Evolutionary conservation across 306 rosid species (phyloP).

Genomic region (Cucurbita maxima): DNA sequence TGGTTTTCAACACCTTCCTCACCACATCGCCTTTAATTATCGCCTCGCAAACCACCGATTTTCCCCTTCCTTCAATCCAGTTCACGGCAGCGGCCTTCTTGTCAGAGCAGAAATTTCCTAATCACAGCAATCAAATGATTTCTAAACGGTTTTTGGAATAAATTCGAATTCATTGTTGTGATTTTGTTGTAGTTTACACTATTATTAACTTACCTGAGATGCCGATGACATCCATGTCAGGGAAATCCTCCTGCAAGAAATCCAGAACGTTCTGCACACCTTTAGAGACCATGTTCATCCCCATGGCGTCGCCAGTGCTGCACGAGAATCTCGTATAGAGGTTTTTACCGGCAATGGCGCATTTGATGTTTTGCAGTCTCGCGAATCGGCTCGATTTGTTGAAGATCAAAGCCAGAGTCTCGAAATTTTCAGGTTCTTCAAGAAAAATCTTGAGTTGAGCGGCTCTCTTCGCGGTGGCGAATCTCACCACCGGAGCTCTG

Average conservation of each 20-base stretch:
- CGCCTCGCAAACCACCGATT: slow-evolving; percentile 80
- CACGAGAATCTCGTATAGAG: slow-evolving; percentile 60
- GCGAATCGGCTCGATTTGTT: slow-evolving; percentile 91
- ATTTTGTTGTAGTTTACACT: too few species aligned
- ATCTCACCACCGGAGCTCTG: slow-evolving; percentile 78
- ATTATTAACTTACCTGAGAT: slow-evolving; percentile 39
- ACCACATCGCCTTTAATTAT: slow-evolving; percentile 62
- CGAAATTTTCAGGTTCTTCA: slow-evolving; percentile 53
- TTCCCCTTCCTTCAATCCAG: slow-evolving; percentile 93
- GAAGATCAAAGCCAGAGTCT: slow-evolving; percentile 42
- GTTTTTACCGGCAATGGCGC: slow-evolving; percentile 63
- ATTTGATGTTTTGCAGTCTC: slow-evolving; percentile 39
- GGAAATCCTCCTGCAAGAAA: slow-evolving; percentile 48
- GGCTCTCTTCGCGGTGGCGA: slow-evolving; percentile 49
- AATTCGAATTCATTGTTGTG: neutral
- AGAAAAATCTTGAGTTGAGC: slow-evolving; percentile 56
- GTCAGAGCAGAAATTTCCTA: slow-evolving; percentile 78
- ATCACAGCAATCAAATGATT: neutral
- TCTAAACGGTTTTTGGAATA: neutral
- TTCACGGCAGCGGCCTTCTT: slow-evolving; percentile 86
- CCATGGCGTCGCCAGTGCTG: slow-evolving; percentile 93
- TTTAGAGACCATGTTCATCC: slow-evolving; percentile 96
- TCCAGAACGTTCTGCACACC: slow-evolving; percentile 75
- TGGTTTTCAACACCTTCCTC: slow-evolving; percentile 66
- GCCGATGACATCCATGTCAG: slow-evolving; percentile 93